phyloP scores from a whole-genome alignment of 495 filamentous ascomycete genomes.

The Hypomontagnella submonticulosa region DNA sequence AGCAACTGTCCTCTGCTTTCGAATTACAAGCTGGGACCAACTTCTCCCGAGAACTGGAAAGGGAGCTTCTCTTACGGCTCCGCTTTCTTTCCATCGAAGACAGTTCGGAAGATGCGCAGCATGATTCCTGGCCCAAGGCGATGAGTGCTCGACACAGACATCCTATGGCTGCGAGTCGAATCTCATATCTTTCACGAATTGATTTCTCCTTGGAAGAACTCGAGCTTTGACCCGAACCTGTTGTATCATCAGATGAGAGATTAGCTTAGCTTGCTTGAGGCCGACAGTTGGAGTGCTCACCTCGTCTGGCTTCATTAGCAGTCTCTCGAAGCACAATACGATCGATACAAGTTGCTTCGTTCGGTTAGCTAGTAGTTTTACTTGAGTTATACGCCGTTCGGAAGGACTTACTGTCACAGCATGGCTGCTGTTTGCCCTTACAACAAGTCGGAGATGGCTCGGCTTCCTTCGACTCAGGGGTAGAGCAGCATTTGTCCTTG shows the following conservation, averaged over 20 bases:
- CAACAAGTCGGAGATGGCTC: conserved; percentile 48
- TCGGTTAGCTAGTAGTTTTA: conserved; percentile 34
- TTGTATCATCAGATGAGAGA: conserved; percentile 25
- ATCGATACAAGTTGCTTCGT: conserved; percentile 59
- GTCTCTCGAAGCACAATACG: conserved; percentile 58
- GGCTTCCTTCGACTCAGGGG: conserved; percentile 6
- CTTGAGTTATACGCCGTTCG: conserved; percentile 23
- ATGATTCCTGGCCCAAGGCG: conserved; percentile 64
- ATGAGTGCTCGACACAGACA: conserved; percentile 66
- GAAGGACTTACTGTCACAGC: conserved; percentile 52
- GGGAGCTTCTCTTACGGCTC: conserved; percentile 28
- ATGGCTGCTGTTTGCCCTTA: conserved; percentile 51
- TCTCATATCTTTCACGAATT: conserved; percentile 51
- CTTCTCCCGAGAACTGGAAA: conserved; percentile 23
- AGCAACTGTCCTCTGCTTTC: conserved; percentile 10
- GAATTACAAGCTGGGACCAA: conserved; percentile 10
- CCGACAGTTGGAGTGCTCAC: neutral
- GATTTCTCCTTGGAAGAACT: conserved; percentile 46
- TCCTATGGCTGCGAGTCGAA: conserved; percentile 59
- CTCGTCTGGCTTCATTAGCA: conserved; percentile 33
- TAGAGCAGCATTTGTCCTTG: conserved; percentile 32
- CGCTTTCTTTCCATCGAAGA: conserved; percentile 44
- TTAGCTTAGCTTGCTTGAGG: conserved; percentile 24
- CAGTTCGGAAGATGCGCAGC: conserved; percentile 51
- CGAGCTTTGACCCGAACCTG: conserved; percentile 43